Evolutionary conservation across 2,329 filamentous ascomycete genomes (phyloP).

Genomic region (Hirsutella thompsonii): DNA sequence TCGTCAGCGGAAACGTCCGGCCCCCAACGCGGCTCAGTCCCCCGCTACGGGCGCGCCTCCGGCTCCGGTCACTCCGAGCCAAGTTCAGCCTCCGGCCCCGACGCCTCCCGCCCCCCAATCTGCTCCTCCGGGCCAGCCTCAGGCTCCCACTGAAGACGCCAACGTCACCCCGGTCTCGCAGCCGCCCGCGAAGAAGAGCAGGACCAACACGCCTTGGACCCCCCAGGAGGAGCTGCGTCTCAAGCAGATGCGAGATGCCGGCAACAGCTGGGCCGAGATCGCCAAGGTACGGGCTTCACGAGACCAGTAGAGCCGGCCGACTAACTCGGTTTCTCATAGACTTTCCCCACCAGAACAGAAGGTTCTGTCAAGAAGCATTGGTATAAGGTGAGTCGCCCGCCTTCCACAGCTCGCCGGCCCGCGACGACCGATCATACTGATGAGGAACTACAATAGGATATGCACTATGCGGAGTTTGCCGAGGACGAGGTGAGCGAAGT

Average conservation of each 20-base stretch:
- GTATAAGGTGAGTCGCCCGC: slow-evolving; percentile 63
- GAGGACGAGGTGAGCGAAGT: slow-evolving; percentile 70
- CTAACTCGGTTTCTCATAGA: slow-evolving; percentile 32
- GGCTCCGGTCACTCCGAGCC: slow-evolving; percentile 18
- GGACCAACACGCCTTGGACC: slow-evolving; percentile 98
- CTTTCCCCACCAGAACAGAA: slow-evolving; percentile 85
- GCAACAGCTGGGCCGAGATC: slow-evolving; percentile 95
- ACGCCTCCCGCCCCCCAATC: slow-evolving; percentile 17
- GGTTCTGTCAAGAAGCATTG: slow-evolving; percentile 99
- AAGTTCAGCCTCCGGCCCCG: slow-evolving; percentile 17
- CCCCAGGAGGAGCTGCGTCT: slow-evolving; percentile 83
- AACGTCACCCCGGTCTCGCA: slow-evolving; percentile 19
- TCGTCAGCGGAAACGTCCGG: slow-evolving; percentile 28
- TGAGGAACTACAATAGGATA: slow-evolving; percentile 48
- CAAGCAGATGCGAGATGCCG: slow-evolving; percentile 87
- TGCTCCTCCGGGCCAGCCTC: slow-evolving; percentile 14
- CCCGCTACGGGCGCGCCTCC: slow-evolving; percentile 20
- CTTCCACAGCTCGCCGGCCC: not conserved
- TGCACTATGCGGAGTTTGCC: slow-evolving; percentile 98
- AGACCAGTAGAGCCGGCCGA: not conserved
- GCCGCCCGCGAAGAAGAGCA: slow-evolving; percentile 72
- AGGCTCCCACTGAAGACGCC: slow-evolving; percentile 17
- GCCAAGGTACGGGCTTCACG: slow-evolving; percentile 66
- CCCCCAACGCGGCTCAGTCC: slow-evolving; percentile 24
- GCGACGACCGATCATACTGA: slow-evolving; percentile 1